Evolutionary conservation across 805 yeast genomes (phyloP).

Genomic region (Ogataea paradorogensis): DNA sequence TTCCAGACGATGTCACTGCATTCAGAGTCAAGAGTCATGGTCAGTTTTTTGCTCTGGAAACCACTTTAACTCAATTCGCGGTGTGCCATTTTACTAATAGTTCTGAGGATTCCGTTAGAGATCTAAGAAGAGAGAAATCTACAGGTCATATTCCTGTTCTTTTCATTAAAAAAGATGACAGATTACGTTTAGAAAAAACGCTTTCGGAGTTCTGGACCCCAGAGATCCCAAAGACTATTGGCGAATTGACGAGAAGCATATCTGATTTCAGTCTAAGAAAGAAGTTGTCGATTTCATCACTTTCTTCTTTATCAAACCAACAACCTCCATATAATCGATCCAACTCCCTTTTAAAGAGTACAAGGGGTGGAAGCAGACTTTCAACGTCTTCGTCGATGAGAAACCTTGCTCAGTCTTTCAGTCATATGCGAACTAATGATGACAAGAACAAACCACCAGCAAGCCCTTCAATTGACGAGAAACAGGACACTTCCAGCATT

Average conservation of each 20-base stretch:
- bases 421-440: not conserved
- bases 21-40: conserved; percentile 15
- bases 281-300: conserved; percentile 18
- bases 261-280: conserved; percentile 20
- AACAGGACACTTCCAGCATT: not conserved
- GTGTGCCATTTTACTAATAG: conserved; percentile 11
- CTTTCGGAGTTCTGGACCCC: conserved; percentile 35
- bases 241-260: conserved; percentile 17
- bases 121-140: conserved; percentile 8
- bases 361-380: conserved; percentile 5
- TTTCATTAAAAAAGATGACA: conserved; percentile 19
- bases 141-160: conserved; percentile 1
- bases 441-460: not conserved
- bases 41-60: conserved; percentile 24
- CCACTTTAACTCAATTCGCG: conserved; percentile 23
- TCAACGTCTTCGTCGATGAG: conserved; percentile 17
- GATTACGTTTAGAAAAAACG: conserved; percentile 26
- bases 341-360: conserved; percentile 7
- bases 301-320: conserved; percentile 13
- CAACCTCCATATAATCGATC: conserved; percentile 8
- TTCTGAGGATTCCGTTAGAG: conserved; percentile 13
- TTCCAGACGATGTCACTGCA: conserved; percentile 17
- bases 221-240: conserved; percentile 22
- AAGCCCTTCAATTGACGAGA: not conserved
- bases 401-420: conserved; percentile 8